A percentile compares a stretch with the other conserved stretches of the same genome.
phyloP scores from a whole-genome alignment of 1,284 basidiomycete species.

The Heliocybe sulcata region DNA sequence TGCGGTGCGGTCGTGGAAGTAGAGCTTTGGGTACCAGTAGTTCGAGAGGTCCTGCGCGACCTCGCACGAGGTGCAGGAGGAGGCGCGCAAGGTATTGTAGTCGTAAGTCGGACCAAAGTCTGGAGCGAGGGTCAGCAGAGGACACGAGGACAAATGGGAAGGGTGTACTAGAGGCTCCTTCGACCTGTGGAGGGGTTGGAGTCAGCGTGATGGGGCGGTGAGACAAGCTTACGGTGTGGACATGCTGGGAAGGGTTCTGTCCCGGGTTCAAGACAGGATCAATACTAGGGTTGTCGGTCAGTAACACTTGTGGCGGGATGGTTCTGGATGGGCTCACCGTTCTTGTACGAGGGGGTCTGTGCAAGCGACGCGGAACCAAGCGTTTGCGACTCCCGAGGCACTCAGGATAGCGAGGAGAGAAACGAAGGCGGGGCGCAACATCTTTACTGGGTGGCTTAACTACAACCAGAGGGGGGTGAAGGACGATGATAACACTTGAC shows the following conservation, averaged over 20 bases:
- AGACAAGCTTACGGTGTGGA: slow-evolving; percentile 29
- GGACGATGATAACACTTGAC: too few species aligned
- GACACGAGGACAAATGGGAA: too few species aligned
- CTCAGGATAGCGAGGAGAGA: slow-evolving; percentile 13
- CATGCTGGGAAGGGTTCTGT: slow-evolving; percentile 27
- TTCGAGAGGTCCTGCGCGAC: slow-evolving; percentile 28
- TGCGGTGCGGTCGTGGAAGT: slow-evolving; percentile 29
- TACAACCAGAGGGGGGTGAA: too few species aligned
- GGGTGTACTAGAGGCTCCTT: background rate
- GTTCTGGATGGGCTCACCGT: background rate
- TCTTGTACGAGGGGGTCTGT: slow-evolving; percentile 30
- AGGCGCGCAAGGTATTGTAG: slow-evolving; percentile 26
- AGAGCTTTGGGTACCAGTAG: slow-evolving; percentile 35
- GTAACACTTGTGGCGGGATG: slow-evolving; percentile 13
- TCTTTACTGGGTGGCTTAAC: background rate
- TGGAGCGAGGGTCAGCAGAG: too few species aligned
- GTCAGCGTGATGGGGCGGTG: background rate
- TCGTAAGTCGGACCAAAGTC: slow-evolving; percentile 28
- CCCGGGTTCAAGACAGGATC: slow-evolving; percentile 38
- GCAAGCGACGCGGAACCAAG: slow-evolving; percentile 36
- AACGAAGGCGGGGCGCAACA: slow-evolving; percentile 3
- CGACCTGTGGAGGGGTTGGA: background rate
- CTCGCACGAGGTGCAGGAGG: slow-evolving; percentile 30
- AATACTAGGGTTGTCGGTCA: slow-evolving; percentile 17
- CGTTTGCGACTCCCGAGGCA: slow-evolving; percentile 16